Percentiles rank a stretch among this genome's conserved stretches.
Evolutionary conservation across 768 basidiomycete genomes (phyloP).

Genomic region (Mycena indigotica): DNA sequence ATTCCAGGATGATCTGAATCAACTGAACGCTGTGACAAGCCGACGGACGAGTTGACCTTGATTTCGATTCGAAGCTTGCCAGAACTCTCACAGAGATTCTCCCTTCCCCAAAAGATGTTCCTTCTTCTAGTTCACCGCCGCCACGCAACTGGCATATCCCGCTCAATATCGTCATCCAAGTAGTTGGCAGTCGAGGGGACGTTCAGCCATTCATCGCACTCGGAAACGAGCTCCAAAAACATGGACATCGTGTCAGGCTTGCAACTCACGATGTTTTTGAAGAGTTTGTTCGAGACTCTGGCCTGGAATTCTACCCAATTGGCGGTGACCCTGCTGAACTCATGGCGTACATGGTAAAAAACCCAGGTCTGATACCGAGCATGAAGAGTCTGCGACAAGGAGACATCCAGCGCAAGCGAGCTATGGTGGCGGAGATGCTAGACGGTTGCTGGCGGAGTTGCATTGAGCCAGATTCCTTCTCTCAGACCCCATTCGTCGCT

Average conservation of each 20-base stretch:
- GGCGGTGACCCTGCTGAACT: conserved; percentile 49
- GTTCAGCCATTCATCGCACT: conserved; percentile 51
- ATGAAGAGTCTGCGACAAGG: conserved; percentile 42
- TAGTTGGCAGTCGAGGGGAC: conserved; percentile 36
- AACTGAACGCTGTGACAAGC: no score
- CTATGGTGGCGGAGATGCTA: conserved; percentile 46
- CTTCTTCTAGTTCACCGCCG: no score
- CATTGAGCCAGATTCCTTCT: conserved; percentile 34
- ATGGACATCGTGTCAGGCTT: conserved; percentile 46
- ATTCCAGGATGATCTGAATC: no score
- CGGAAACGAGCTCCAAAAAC: conserved; percentile 35
- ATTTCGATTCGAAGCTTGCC: no score
- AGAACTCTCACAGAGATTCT: no score
- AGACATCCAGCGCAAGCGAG: conserved; percentile 45
- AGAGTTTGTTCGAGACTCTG: conserved; percentile 37
- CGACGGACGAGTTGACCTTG: no score
- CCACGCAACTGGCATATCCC: no score
- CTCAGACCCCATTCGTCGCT: conserved; percentile 39
- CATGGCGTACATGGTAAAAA: conserved; percentile 54
- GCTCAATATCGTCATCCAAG: conserved; percentile 22
- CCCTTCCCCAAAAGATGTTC: no score
- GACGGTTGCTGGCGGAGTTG: conserved; percentile 45
- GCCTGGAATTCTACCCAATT: conserved; percentile 45
- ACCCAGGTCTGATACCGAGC: conserved; percentile 49
- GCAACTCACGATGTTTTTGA: conserved; percentile 48